Conservation (phyloP, 1,139 yeast species). For the Debaryomyces udenii region DNA sequence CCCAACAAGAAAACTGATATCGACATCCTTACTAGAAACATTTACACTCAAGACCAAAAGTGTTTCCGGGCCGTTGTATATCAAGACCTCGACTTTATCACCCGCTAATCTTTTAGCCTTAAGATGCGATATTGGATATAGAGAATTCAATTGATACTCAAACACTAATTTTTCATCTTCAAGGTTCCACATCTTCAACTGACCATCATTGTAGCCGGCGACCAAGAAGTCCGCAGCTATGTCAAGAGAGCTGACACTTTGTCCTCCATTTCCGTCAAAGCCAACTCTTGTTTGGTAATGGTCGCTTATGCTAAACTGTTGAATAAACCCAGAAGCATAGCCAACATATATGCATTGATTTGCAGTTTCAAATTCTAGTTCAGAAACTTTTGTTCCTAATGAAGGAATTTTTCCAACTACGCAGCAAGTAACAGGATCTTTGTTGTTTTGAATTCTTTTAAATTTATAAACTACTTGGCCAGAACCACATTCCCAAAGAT, state of each 20-base stretch:
- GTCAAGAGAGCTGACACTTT: conserved; percentile 21
- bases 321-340: conserved; percentile 48
- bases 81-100: conserved; percentile 6
- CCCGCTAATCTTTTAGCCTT: conserved; percentile 9
- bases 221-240: conserved; percentile 20
- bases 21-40: conserved; percentile 2
- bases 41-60: conserved; percentile 19
- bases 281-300: conserved; percentile 19
- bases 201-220: conserved; percentile 28
- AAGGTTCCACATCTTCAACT: conserved; percentile 20
- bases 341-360: conserved; percentile 41
- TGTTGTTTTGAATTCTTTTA: conserved; percentile 30
- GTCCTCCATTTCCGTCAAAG: conserved; percentile 3
- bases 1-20: conserved; percentile 24
- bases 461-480: conserved; percentile 48
- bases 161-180: conserved; percentile 6
- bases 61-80: conserved; percentile 30
- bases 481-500: conserved; percentile 70
- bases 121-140: conserved; percentile 14
- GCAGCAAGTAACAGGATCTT: conserved; percentile 34
- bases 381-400: conserved; percentile 9
- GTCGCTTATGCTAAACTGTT: conserved; percentile 25
- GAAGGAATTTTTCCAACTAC: conserved; percentile 13
- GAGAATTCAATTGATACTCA: conserved; percentile 16
- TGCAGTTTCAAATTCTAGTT: conserved; percentile 25